Base-by-base conservation (phyloP, 192 early-diverging fungal genomes). In the Umbelopsis sp. region DNA sequence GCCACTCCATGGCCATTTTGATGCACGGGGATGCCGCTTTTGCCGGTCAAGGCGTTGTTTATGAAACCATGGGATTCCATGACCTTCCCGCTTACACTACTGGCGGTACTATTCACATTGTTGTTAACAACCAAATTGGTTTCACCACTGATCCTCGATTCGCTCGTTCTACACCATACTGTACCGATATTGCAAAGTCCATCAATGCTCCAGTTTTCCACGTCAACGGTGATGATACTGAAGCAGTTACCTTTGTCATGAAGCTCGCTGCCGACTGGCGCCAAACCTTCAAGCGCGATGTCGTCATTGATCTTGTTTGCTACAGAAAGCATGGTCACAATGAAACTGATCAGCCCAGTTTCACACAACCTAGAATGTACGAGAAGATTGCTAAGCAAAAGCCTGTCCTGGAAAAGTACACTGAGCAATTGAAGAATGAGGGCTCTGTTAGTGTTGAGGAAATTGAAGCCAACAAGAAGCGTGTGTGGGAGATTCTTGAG, bases 111-210 rank as follows among this genome's bases (percentile, higher is more conserved):
- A 87, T 99, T 73, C 97, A 99, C 88, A 89, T 97, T 69, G 89
- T 99, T 45, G 93, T 97, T 78, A 99, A 99, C 90, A 99, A 99
- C 89, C 97, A 99, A 85, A 91, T 99, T 70, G 97, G 97, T 49
- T 99, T 99, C 86, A 99, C 97, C 27, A 99, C 97, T 23, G 96
- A 99, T 77, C 97, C 97, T 49, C 89, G 94, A 41, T 96, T 95
- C 78, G 86, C 94, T 48, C 92, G 97, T 49, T 96, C 94, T 49
- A 97, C 95, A 18, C 94, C 93, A 55, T 97, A 99, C 86, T 96
- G 95, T 80, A 93, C 95, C 20, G 97, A 99, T 74, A 94, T 99
- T 66, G 95, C 97, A 55, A 99, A 99, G 83, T 91, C 94, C 5
- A 92, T 98, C 70, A 89, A 89, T 70, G 97, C 96, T 9, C 97